Percentiles rank a stretch among this genome's conserved stretches.
These are phyloP conservation scores for Skeletonema tropicum DNA, from an alignment of 108 stramenopile species.

Conservation along the genomic window DNA sequence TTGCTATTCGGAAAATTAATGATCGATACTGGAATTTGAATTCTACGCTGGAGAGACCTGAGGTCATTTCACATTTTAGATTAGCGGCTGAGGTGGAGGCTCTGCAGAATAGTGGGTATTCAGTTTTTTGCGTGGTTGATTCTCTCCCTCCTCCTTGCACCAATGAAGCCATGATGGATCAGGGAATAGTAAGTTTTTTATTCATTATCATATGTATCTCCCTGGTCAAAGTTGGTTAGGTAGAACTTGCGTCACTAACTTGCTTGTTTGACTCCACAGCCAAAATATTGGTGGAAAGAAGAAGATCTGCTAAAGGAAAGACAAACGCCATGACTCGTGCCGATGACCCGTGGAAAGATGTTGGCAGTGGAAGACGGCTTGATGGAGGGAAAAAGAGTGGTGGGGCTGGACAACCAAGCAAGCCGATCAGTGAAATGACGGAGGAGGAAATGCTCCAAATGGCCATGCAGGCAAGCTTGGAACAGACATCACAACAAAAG, in stretches of 20 bases:
- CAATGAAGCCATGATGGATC: constrained; percentile 47
- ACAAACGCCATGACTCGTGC: constrained; percentile 50
- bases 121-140: constrained; percentile 65
- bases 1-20: constrained; percentile 87
- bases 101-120: constrained; percentile 57
- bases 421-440: constrained; percentile 53
- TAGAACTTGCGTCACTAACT: constrained; percentile 18
- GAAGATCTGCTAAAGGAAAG: constrained; percentile 70
- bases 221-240: not conserved
- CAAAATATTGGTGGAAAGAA: constrained; percentile 82
- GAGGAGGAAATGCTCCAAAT: constrained; percentile 86
- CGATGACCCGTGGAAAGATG: constrained; percentile 73
- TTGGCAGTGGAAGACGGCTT: constrained; percentile 75
- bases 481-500: constrained; percentile 21
- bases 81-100: constrained; percentile 75
- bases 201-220: not conserved
- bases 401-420: constrained; percentile 2
- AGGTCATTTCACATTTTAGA: constrained; percentile 76
- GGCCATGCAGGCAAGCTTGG: constrained; percentile 72
- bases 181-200: constrained; percentile 30
- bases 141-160: constrained; percentile 51
- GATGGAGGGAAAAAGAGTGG: constrained; percentile 60
- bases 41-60: constrained; percentile 69
- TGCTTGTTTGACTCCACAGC: constrained; percentile 21
- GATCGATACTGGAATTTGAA: constrained; percentile 88